Evolutionary conservation across 2,329 filamentous ascomycete genomes (phyloP), one percentile per base, ranked within the genome.

Genomic region (Geosmithia putterillii): DNA sequence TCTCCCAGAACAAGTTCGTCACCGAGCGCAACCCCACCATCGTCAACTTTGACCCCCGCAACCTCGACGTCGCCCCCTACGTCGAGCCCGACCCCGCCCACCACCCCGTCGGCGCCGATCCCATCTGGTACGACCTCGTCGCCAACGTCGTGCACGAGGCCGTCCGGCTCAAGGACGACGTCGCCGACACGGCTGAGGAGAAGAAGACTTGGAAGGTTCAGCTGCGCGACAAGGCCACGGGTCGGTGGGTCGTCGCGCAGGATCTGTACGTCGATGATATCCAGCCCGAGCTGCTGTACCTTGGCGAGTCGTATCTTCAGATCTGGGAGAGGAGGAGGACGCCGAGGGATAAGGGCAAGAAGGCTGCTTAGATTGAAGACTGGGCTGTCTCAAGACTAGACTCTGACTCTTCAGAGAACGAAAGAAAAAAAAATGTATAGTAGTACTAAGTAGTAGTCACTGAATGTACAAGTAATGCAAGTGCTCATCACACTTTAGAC

Each of bases 11-110:
- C 70, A 95, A 95, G 61, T 98, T 98, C 57, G 86, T 98, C 18
- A 78, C 83, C 2, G 90, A 96, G 65, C 84, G 92, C 42, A 98
- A 98, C 61, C 92, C 90, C 1, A 98, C 92, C 9, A 98, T 98
- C 55, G 92, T 98, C 49, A 96, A 90, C 0, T 98, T 96, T 62
- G 86, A 90, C 50, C 83, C 86, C 4, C 75, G 82, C 47, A 57
- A 82, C 37, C 77, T 98, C 8, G 88, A 98, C 59, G 81, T 95
- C 70, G 74, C 81, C 5, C 88, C 89, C 0, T 96, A 92, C 55
- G 87, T 95, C 12, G 87, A 96, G 64, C 89, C 90, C 0, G 86
- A 89, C 55, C 84, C 86, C 0, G 64, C 71, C 5, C 58, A 83
- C 34, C 83, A 60, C 74, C 81, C 0, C 76, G 77, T n/a, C n/a